Evolutionary conservation across 495 filamentous ascomycete genomes (phyloP).

Genomic region (Penicillium simplicissimum): DNA sequence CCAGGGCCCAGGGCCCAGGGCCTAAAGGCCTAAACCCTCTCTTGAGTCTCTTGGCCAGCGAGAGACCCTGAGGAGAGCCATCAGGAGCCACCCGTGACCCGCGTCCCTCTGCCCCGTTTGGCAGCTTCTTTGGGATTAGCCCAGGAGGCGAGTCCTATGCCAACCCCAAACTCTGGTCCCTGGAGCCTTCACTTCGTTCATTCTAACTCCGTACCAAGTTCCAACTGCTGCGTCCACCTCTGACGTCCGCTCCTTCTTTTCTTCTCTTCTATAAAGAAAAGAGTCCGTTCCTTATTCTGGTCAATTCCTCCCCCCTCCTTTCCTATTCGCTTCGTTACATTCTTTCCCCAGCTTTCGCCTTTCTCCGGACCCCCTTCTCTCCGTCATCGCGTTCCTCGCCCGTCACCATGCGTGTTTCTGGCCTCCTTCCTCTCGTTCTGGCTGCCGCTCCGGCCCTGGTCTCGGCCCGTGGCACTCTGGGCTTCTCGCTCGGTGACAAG

Average conservation of each 20-base stretch:
- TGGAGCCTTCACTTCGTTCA: conserved; percentile 7
- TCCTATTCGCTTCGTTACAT: not conserved
- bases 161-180: conserved; percentile 9
- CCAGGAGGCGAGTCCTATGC: conserved; percentile 10
- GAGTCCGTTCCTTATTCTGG: not conserved
- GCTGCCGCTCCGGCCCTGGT: conserved; percentile 45
- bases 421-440: conserved; percentile 40
- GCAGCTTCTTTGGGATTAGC: conserved; percentile 9
- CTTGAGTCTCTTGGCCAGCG: not conserved
- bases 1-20: too few species aligned
- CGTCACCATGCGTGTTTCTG: conserved; percentile 48
- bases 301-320: not conserved
- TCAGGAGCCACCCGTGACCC: conserved; percentile 3
- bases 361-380: conserved; percentile 6
- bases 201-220: conserved; percentile 7
- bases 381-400: conserved; percentile 12
- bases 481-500: conserved; percentile 52
- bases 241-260: conserved; percentile 14
- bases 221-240: conserved; percentile 3
- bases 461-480: conserved; percentile 47
- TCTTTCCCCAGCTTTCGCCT: conserved; percentile 7
- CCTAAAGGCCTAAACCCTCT: too few species aligned
- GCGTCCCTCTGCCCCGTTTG: conserved; percentile 2
- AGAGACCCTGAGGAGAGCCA: conserved; percentile 4
- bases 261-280: not conserved